These are phyloP conservation scores for Centrapalus pauciflorus DNA, from an alignment of 129 eudicot genomes.

Conservation along the genomic window DNA sequence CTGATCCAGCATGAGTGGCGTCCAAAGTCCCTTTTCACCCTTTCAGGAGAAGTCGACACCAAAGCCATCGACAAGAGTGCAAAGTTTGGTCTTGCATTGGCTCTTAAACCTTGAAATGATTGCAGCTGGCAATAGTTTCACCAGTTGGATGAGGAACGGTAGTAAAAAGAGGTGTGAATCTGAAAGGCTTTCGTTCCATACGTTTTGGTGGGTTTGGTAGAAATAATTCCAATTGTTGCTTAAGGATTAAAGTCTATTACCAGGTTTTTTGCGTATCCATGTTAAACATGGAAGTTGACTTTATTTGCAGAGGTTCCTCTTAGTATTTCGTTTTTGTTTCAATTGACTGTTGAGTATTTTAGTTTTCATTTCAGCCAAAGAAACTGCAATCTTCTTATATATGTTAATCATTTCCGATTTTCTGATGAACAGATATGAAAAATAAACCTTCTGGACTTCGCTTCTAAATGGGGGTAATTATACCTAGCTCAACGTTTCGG, in stretches of 20 bases:
- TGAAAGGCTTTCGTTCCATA: not conserved
- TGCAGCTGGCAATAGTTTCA: not conserved
- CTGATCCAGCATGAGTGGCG: slow-evolving; percentile 94
- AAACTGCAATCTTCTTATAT: not conserved
- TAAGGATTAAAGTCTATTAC: slow-evolving; percentile 14
- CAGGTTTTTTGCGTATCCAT: slow-evolving; percentile 4
- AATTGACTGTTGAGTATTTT: not conserved
- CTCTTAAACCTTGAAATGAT: slow-evolving; percentile 65
- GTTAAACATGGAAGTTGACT: slow-evolving; percentile 13
- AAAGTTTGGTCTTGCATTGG: slow-evolving; percentile 84
- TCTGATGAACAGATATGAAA: no score
- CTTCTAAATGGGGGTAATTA: no score
- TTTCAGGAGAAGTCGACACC: slow-evolving; percentile 79
- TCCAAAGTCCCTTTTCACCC: slow-evolving; percentile 68
- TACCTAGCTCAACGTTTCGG: no score
- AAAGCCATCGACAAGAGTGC: slow-evolving; percentile 79
- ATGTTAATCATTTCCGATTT: no score
- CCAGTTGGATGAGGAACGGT: no score
- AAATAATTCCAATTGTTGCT: slow-evolving; percentile 36
- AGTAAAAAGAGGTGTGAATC: not conserved
- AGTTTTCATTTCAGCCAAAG: slow-evolving; percentile 1
- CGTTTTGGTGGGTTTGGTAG: slow-evolving; percentile 30
- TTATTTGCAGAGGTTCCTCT: slow-evolving; percentile 21
- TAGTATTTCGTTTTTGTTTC: slow-evolving; percentile 7
- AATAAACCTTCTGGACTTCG: no score